Evolutionary conservation across 768 basidiomycete species (phyloP).

Genomic region (Candolleomyces efflorescens): DNA sequence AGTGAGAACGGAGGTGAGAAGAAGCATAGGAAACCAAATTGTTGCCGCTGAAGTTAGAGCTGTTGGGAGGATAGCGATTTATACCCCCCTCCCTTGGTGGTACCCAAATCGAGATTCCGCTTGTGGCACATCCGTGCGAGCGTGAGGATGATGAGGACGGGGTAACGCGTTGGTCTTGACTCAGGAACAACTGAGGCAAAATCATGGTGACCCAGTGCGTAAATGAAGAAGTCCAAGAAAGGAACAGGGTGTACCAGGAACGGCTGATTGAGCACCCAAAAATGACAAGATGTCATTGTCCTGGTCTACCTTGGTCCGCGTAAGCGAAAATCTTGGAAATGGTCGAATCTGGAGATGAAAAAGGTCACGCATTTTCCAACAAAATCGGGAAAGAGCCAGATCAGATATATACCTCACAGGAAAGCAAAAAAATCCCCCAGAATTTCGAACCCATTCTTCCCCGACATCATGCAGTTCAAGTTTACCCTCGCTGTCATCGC

Average conservation of each 20-base stretch:
- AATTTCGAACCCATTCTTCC: neutral
- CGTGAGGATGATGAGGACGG: too few relatives aligned
- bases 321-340: slow-evolving; percentile 27
- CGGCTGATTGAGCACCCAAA: slow-evolving; percentile 32
- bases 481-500: neutral
- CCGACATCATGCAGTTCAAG: neutral
- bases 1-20: neutral
- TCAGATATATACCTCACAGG: neutral
- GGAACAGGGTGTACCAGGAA: slow-evolving; percentile 12
- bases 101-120: slow-evolving; percentile 35
- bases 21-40: slow-evolving; percentile 35
- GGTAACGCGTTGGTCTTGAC: slow-evolving; percentile 15
- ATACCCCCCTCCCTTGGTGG: too few relatives aligned
- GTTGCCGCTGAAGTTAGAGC: slow-evolving; percentile 43
- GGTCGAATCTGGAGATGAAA: slow-evolving; percentile 1
- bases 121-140: neutral
- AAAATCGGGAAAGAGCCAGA: neutral
- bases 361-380: neutral
- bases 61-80: slow-evolving; percentile 29
- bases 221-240: too few relatives aligned
- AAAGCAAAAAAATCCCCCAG: slow-evolving; percentile 2
- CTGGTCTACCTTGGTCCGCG: slow-evolving; percentile 21
- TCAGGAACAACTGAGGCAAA: too few relatives aligned
- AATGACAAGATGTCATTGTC: neutral
- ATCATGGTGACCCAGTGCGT: too few relatives aligned